phyloP scores from a whole-genome alignment of 306 rosid species.

The Crataegus laevigata region DNA sequence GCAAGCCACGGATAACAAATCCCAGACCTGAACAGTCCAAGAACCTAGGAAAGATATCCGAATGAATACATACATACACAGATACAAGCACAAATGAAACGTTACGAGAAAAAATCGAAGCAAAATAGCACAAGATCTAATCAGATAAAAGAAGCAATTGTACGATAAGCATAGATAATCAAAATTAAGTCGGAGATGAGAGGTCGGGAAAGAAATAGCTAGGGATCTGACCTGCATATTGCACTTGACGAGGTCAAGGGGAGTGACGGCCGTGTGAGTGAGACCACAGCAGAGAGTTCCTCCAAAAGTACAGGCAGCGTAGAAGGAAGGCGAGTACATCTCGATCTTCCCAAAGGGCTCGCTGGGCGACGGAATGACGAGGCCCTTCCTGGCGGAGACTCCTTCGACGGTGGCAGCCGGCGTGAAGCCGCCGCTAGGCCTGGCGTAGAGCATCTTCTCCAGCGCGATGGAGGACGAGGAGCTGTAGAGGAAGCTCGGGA shows the following conservation, averaged over 20 bases:
- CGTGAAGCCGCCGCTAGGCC: constrained; percentile 9
- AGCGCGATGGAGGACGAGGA: constrained; percentile 42
- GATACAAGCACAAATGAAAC: background rate
- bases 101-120: background rate
- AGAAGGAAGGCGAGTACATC: constrained; percentile 84
- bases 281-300: constrained; percentile 90
- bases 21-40: constrained; percentile 14
- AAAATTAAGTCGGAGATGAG: background rate
- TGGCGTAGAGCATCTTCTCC: constrained; percentile 39
- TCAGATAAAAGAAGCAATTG: background rate
- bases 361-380: constrained; percentile 50
- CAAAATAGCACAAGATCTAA: constrained; percentile 36
- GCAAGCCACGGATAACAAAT: background rate
- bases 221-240: constrained; percentile 83
- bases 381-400: constrained; percentile 12
- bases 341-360: constrained; percentile 64
- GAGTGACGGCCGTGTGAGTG: constrained; percentile 92
- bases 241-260: constrained; percentile 95
- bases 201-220: background rate
- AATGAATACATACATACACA: background rate
- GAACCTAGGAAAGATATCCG: background rate
- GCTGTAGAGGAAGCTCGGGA: constrained; percentile 68
- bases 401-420: background rate
- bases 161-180: background rate
- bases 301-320: constrained; percentile 80